A percentile compares a stretch with the other conserved stretches of the same genome.
Evolutionary conservation across 352 stramenopile species (phyloP).

Genomic region (Phytophthora fragariae): DNA sequence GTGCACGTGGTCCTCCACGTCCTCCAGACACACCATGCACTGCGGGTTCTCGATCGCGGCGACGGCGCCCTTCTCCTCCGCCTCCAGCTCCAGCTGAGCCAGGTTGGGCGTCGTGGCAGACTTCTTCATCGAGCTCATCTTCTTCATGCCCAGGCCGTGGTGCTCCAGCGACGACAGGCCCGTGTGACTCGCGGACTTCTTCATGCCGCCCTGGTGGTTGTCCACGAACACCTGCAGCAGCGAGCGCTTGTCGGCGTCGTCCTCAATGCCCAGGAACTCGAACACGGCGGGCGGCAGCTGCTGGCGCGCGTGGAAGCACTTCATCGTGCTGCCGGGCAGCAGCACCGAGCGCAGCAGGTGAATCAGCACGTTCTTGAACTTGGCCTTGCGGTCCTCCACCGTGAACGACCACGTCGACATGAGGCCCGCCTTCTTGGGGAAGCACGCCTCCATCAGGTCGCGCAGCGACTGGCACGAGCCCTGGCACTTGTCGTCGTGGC

Average conservation of each 20-base stretch:
- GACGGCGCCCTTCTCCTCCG: conserved; percentile 33
- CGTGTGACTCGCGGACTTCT: conserved; percentile 45
- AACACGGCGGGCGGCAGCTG: conserved; percentile 59
- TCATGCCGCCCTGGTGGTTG: conserved; percentile 54
- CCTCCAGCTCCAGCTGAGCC: conserved; percentile 38
- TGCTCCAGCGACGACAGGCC: conserved; percentile 42
- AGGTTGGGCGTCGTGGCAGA: conserved; percentile 40
- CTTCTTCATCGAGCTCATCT: conserved; percentile 41
- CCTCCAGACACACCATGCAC: conserved; percentile 52
- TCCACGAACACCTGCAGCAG: conserved; percentile 80
- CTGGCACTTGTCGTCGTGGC: conserved; percentile 60
- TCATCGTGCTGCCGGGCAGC: conserved; percentile 72
- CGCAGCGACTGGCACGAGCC: conserved; percentile 77
- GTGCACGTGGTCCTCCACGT: conserved; percentile 40
- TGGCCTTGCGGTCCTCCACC: conserved; percentile 59
- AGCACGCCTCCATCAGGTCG: conserved; percentile 65
- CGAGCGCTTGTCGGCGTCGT: conserved; percentile 65
- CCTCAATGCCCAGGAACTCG: conserved; percentile 62
- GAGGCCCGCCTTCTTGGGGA: conserved; percentile 61
- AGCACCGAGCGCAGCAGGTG: conserved; percentile 73
- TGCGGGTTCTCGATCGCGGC: conserved; percentile 39
- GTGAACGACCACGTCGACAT: conserved; percentile 56
- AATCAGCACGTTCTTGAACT: conserved; percentile 74
- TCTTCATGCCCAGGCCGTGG: conserved; percentile 19
- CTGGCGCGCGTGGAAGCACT: conserved; percentile 61